Evolutionary conservation across 495 filamentous ascomycete genomes (phyloP).

Genomic region (Ascodesmis nigricans): DNA sequence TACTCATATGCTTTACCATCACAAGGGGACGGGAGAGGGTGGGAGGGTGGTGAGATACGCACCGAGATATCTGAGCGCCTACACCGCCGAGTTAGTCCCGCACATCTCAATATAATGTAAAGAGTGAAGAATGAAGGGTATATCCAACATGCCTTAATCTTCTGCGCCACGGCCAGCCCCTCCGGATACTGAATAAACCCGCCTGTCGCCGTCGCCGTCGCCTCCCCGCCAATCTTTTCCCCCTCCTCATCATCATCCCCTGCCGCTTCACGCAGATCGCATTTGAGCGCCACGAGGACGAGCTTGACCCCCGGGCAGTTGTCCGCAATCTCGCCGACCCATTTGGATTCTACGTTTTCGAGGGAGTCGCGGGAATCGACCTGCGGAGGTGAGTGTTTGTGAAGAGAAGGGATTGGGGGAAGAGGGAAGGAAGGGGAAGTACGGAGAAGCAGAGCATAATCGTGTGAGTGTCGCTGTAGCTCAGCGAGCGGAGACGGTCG

Average conservation of each 20-base stretch:
- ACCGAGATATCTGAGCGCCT: slow-evolving; percentile 75
- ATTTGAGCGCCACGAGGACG: slow-evolving; percentile 91
- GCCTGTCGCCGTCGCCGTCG: slow-evolving; percentile 25
- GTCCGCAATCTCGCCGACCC: slow-evolving; percentile 92
- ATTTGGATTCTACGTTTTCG: slow-evolving; percentile 95
- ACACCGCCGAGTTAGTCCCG: too few species aligned
- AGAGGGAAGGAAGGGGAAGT: slow-evolving; percentile 1
- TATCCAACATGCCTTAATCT: slow-evolving; percentile 39
- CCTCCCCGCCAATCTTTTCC: too few species aligned
- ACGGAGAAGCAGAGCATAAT: slow-evolving; percentile 97
- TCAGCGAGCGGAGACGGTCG: slow-evolving; percentile 80
- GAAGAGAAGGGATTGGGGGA: neutral
- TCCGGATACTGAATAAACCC: slow-evolving; percentile 73
- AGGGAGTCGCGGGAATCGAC: slow-evolving; percentile 87
- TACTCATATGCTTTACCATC: neutral
- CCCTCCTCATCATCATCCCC: slow-evolving; percentile 33
- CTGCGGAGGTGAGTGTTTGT: slow-evolving; percentile 19
- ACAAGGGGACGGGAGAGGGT: neutral
- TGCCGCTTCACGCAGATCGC: slow-evolving; percentile 59
- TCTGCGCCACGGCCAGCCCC: slow-evolving; percentile 76
- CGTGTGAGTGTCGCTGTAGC: slow-evolving; percentile 92
- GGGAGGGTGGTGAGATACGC: too few species aligned
- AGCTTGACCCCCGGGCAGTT: slow-evolving; percentile 89
- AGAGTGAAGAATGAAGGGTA: neutral
- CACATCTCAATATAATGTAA: too few species aligned